Evolutionary conservation across 306 rosid genomes (phyloP).

Genomic region (Gillenia trifoliata): DNA sequence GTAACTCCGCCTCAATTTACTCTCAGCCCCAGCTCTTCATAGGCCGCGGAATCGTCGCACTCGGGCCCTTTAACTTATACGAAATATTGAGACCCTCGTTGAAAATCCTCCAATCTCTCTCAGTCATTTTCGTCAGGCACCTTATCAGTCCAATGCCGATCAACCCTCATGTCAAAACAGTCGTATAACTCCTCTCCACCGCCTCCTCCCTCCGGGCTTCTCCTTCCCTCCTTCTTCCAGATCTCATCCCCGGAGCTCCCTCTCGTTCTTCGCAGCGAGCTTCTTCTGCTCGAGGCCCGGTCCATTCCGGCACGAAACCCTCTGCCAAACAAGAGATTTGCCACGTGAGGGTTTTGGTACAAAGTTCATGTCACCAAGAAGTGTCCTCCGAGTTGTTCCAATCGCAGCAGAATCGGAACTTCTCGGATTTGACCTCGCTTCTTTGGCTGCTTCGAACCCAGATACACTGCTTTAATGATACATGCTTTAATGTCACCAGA

Average conservation of each 20-base stretch:
- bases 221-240: no score
- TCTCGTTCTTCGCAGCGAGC: conserved; percentile 77
- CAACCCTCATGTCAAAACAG: no score
- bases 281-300: conserved; percentile 84
- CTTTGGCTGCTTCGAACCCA: conserved; percentile 74
- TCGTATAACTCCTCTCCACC: no score
- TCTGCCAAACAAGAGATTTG: conserved; percentile 68
- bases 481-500: no score
- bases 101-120: conserved; percentile 86
- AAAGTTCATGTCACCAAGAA: conserved; percentile 77
- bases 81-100: conserved; percentile 74
- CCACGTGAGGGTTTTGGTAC: conserved; percentile 85
- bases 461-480: no score
- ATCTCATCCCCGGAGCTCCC: conserved; percentile 54
- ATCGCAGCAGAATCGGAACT: conserved; percentile 74
- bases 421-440: conserved; percentile 80
- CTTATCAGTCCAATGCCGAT: conserved; percentile 74
- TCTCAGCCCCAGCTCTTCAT: conserved; percentile 13
- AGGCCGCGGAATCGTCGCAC: conserved; percentile 75
- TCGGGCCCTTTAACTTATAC: conserved; percentile 76
- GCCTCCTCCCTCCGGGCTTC: no score
- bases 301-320: conserved; percentile 88
- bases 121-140: conserved; percentile 75
- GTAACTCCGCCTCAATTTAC: conserved; percentile 34
- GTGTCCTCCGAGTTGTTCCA: conserved; percentile 91